Percentiles rank a stretch among this genome's conserved stretches.
phyloP scores from a whole-genome alignment of 257 asterid species.

The Phtheirospermum japonicum region DNA sequence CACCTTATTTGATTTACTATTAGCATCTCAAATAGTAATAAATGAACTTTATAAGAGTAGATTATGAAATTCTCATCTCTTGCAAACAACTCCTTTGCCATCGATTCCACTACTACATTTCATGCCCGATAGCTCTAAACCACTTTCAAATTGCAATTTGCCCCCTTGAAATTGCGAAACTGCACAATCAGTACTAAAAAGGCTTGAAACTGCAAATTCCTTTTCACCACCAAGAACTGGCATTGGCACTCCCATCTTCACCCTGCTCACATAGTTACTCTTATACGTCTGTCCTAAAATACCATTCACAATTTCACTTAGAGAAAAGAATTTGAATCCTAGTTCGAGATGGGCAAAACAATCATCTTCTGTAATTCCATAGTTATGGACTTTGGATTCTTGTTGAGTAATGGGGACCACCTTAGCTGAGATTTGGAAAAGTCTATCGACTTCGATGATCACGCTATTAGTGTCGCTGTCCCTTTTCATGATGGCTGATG shows the following conservation, averaged over 20 bases:
- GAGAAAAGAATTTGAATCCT: constrained; percentile 68
- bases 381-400: constrained; percentile 60
- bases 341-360: constrained; percentile 85
- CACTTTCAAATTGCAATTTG: constrained; percentile 11
- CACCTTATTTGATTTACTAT: not conserved
- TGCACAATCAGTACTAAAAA: constrained; percentile 68
- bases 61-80: constrained; percentile 33
- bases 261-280: constrained; percentile 56
- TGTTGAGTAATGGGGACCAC: constrained; percentile 64
- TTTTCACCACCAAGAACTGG: constrained; percentile 76
- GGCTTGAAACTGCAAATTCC: constrained; percentile 53
- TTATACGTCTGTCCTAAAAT: constrained; percentile 78
- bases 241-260: constrained; percentile 74
- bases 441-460: constrained; percentile 60
- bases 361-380: constrained; percentile 64
- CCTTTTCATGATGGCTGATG: constrained; percentile 42
- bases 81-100: constrained; percentile 74
- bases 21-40: not conserved
- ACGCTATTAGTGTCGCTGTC: constrained; percentile 45
- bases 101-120: constrained; percentile 55
- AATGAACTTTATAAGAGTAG: no score
- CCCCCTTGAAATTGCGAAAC: constrained; percentile 55
- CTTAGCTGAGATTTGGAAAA: constrained; percentile 64
- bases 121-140: constrained; percentile 37
- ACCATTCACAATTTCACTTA: constrained; percentile 59